These are phyloP conservation scores for Boletus pseudopeckii DNA, from an alignment of 768 basidiomycete genomes.

Conservation along the genomic window DNA sequence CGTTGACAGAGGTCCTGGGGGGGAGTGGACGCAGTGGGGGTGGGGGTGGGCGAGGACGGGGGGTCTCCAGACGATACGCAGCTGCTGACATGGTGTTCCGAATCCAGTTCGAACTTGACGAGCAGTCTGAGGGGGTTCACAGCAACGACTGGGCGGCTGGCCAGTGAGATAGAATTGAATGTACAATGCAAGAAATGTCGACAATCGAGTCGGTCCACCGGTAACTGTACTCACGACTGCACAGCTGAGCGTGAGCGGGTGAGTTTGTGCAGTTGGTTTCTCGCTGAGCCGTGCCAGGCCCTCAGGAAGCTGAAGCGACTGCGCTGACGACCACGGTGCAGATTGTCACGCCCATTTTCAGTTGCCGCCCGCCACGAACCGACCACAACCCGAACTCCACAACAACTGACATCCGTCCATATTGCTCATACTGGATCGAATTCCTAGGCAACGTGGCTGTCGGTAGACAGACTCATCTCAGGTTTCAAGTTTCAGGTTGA, in stretches of 20 bases:
- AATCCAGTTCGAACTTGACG: conserved; percentile 34
- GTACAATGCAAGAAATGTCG: conserved; percentile 19
- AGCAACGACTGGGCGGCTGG: conserved; percentile 12
- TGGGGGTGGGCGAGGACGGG: conserved; percentile 56
- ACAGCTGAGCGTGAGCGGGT: conserved; percentile 5
- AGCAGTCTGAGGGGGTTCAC: conserved; percentile 2
- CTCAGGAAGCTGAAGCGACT: conserved; percentile 13
- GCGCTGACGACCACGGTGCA: conserved; percentile 30
- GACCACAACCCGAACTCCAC: conserved; percentile 9
- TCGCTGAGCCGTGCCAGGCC: conserved; percentile 25
- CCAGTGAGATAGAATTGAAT: conserved; percentile 9
- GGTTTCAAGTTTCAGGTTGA: neutral
- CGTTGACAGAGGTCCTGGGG: conserved; percentile 43
- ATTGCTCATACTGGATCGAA: no score
- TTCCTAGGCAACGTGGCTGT: no score
- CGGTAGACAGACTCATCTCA: no score
- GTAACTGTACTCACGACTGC: conserved; percentile 2
- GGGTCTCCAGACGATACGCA: conserved; percentile 62
- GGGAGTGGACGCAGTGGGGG: conserved; percentile 54
- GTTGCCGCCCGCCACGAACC: conserved; percentile 9
- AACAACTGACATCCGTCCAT: no score
- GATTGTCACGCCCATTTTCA: conserved; percentile 20
- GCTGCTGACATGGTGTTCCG: conserved; percentile 51
- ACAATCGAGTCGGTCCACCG: conserved; percentile 6
- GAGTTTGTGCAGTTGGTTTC: conserved; percentile 18